A percentile compares a stretch with the other conserved stretches of the same genome.
phyloP scores from a whole-genome alignment of 192 early-diverging fungal genomes.

The Mortierella claussenii region DNA sequence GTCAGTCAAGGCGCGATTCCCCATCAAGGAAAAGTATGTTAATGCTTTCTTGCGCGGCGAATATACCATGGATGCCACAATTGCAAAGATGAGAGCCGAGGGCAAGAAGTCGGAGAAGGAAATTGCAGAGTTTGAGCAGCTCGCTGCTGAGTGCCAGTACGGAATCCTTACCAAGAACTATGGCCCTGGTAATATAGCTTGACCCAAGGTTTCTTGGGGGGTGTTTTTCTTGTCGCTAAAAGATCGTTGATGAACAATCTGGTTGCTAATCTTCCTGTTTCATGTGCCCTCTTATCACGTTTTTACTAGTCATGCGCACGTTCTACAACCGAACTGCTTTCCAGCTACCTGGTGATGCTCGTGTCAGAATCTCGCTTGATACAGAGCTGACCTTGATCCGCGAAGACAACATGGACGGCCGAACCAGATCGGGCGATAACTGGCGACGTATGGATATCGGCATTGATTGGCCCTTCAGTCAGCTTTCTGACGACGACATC shows the following conservation, averaged over 20 bases:
- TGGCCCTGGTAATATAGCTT: conserved; percentile 67
- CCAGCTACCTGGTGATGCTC: conserved; percentile 97
- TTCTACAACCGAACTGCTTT: conserved; percentile 99
- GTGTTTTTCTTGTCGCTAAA: no score
- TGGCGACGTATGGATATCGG: conserved; percentile 97
- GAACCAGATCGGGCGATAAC: conserved; percentile 81
- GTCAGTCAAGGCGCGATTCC: conserved; percentile 93
- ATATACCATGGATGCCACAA: conserved; percentile 81
- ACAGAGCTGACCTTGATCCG: conserved; percentile 97
- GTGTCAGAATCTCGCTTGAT: conserved; percentile 98
- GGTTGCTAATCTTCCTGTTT: no score
- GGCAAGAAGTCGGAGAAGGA: conserved; percentile 89
- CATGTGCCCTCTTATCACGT: no score
- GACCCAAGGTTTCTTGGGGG: no score
- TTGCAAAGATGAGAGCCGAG: conserved; percentile 82
- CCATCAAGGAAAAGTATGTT: conserved; percentile 96
- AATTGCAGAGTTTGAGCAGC: conserved; percentile 74
- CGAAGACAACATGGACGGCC: conserved; percentile 89
- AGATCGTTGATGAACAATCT: no score
- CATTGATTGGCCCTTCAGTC: conserved; percentile 90
- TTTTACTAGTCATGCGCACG: conserved; percentile 80
- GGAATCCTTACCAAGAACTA: conserved; percentile 78
- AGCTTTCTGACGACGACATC: conserved; percentile 87
- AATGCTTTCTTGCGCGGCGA: conserved; percentile 87
- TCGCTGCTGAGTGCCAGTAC: conserved; percentile 82